Evolutionary conservation across 139 green algal species (phyloP), one percentile per base, ranked within the genome.

Genomic region (Spirogloea muscicola): DNA sequence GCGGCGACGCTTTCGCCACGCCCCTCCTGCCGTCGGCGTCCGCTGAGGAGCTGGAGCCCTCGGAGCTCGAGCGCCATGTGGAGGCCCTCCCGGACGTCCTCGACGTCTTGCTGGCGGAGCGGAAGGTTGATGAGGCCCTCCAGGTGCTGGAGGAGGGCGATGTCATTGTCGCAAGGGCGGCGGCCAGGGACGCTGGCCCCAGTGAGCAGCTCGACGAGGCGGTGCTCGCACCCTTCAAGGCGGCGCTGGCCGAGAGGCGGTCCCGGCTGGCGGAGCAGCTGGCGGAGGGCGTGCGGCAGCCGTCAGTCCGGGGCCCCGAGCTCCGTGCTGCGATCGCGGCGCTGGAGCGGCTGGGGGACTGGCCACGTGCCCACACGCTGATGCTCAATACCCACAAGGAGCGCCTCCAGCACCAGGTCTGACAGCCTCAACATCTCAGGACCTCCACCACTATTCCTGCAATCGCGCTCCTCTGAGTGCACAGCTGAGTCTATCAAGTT

Each of bases 111-210:
- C 36, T 80, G 16, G 72, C 59, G 21, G 72, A 80, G 63, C 37
- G 72, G 13, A 72, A 63, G 29, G 52, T 80, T 18, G 49, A 60
- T 7, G 27, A 60, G 49, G 49, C 49, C 27, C 31, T 60, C 34
- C 27, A 58, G 41, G 21, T 77, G 43, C 74, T 82, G 38, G 64
- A 80, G 58, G 37, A 82, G 66, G 73, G 74, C 4, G 68, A 77
- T 27, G 25, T 79, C 41, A 36, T 82, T 1, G 72, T 80, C 21
- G n/a, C 39, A 67, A 42, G 64, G 42, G n/a, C 34, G 61, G 9
- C 29, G 43, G 29, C 46, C 7, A 43, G 64, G 29, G 60, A 9
- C 21, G 60, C 25, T 18, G 9, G 51, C 9, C 21, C 13, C 51
- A 62, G 52, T 62, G 52, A 33, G 9, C 38, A 31, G 18, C 5